Percentiles rank a stretch among this genome's conserved stretches.
Evolutionary conservation across 306 rosid species (phyloP).

Genomic region (Dicorynia guianensis): DNA sequence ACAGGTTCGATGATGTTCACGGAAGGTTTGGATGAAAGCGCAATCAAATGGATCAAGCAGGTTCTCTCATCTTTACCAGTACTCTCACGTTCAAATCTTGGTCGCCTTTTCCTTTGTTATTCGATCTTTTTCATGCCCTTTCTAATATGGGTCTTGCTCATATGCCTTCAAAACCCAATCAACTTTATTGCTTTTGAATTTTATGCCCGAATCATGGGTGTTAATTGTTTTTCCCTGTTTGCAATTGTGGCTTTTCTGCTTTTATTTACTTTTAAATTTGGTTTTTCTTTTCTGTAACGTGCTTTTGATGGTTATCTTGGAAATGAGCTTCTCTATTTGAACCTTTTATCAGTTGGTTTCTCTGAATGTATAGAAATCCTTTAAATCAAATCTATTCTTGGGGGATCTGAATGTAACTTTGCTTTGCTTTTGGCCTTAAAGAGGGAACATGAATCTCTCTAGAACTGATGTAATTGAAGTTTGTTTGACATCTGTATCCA

Average conservation of each 20-base stretch:
- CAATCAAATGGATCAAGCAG: conserved; percentile 90
- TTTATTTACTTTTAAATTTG: background rate
- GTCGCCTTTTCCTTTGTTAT: background rate
- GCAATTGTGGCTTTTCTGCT: background rate
- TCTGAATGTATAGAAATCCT: background rate
- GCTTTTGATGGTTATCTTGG: conserved; percentile 21
- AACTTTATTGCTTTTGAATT: background rate
- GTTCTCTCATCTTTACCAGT: conserved; percentile 36
- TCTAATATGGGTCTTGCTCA: background rate
- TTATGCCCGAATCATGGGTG: background rate
- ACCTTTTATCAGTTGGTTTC: background rate
- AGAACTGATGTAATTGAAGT: background rate
- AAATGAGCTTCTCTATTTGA: background rate
- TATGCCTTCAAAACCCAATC: background rate
- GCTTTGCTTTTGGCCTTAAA: background rate
- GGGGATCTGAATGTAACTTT: background rate
- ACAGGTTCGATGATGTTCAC: conserved; percentile 64
- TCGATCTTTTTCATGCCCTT: background rate
- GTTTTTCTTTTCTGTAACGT: background rate
- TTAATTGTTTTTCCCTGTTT: background rate
- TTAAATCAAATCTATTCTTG: background rate
- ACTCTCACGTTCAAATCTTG: background rate
- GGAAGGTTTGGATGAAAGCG: conserved; percentile 89
- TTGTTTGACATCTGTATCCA: background rate
- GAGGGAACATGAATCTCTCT: background rate